These are phyloP conservation scores for Chrysopogon serrulatus DNA, from an alignment of 176 grass and related monocot species.

Conservation along the genomic window DNA sequence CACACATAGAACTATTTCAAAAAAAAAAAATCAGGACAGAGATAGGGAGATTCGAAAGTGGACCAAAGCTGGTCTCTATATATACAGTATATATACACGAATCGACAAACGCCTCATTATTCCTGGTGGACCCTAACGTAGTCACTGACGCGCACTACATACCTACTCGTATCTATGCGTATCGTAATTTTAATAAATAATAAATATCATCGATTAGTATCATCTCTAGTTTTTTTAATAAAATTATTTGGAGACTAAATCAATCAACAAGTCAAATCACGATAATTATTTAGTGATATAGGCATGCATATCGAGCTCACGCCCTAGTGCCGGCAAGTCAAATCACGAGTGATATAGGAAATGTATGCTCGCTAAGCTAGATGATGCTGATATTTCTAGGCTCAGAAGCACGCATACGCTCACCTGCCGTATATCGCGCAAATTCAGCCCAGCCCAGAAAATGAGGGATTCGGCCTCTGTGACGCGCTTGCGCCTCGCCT, in stretches of 20 bases:
- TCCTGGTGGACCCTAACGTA: too few species aligned
- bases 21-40: too few species aligned
- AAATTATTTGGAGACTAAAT: too few species aligned
- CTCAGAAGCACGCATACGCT: too few species aligned
- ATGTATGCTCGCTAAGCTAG: too few species aligned
- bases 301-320: background rate
- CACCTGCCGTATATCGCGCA: background rate
- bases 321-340: too few species aligned
- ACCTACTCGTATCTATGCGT: background rate
- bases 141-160: background rate
- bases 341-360: too few species aligned
- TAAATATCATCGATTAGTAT: too few species aligned
- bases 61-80: background rate
- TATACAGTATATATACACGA: background rate
- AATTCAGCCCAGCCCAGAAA: constrained; percentile 33
- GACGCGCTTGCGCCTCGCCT: background rate
- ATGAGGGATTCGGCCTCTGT: constrained; percentile 14
- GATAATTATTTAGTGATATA: background rate
- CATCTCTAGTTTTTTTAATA: background rate
- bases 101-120: background rate
- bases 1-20: too few species aligned
- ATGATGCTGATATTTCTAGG: too few species aligned
- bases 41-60: background rate
- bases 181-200: too few species aligned
- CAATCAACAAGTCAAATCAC: background rate